Evolutionary conservation across 441 rosid species (phyloP), one percentile per base, ranked within the genome.

Genomic region (Pelargonium myrrhifolium): DNA sequence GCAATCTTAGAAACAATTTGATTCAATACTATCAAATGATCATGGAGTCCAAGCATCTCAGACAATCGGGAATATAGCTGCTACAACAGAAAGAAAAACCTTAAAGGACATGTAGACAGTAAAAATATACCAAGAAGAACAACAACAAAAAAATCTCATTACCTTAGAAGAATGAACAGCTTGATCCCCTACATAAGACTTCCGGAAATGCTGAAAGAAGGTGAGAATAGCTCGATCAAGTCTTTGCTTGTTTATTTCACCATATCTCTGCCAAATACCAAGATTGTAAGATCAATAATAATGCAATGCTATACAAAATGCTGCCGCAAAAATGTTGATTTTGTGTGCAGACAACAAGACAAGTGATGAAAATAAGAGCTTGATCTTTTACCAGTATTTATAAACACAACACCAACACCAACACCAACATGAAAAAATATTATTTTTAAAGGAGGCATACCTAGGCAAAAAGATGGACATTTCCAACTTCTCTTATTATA

Each of bases 151-250:
- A 37, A 66, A 12, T 56, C 51, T 67, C 65, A 72, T 78, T 85
- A 96, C 99, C 92, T 96, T 96, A 43, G 97, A 87, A 64, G 99
- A 90, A 78, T 95, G 96, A 83, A 90, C 89, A 7, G 98, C 99
- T 84, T 93, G 97, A 80, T 93, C 98, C 72, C 99, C 98, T 15
- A 96, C 88, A 73, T 92, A 96, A 73, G 99, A 96, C 87, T 90
- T 90, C 51, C 92, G 84, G 64, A 96, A 93, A 84, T 96, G 88
- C 83, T 96, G 98, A 76, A 93, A 93, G 90, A 96, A 96, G 35
- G 86, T 80, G 26, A 96, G 98, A 80, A 96, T 86, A 68, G 97
- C 97, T 67, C 97, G 92, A 74, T 96, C 99, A 78, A 96, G 98
- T 83, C 98, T 83, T 80, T 96, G 97, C 80, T 87, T 96, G 78